Evolutionary conservation across 2,329 filamentous ascomycete genomes (phyloP), one percentile per base, ranked within the genome.

Genomic region (Talaromyces sp.): DNA sequence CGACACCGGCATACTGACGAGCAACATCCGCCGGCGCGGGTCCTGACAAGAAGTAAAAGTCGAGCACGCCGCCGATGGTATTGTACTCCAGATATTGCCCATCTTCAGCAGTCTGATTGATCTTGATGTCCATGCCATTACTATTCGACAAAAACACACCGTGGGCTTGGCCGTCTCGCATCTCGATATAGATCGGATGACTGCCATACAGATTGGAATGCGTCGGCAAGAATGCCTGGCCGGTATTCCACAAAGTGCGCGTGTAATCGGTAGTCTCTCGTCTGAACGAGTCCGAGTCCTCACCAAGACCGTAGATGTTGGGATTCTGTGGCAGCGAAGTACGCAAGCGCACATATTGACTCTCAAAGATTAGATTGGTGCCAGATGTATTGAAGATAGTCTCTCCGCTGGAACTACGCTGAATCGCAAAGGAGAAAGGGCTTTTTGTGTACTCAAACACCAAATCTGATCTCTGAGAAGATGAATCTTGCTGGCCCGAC

Each of bases 41-140:
- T 0, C 86, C 87, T 6, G 84, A 80, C 8, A 88, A 68, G 68
- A 89, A 88, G 70, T 88, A 88, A 59, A 89, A 84, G 72, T 93
- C 91, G 1, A 95, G 72, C n/a, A 93, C 83, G 9, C 91, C 91
- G 5, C 91, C 90, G 0, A 93, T 80, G 1, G 85, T 85, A 72
- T 93, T 92, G 77, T 93, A 95, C 75, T 93, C 89, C 4, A 95
- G 82, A 64, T 88, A 91, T 71, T 93, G 86, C 62, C 60, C 77
- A 11, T 81, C 79, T 23, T 80, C 74, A 7, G 80, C 75, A 1
- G 83, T 84, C 66, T 86, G 83, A 71, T 92, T 84, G 72, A 93
- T 86, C 68, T 88, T 88, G 72, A 93, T 81, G 65, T 93, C 89
- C 87, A 92, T 92, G 28, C 85, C 89, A 68, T 91, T 88, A 11